Evolutionary conservation across 2,329 filamentous ascomycete genomes (phyloP), one percentile per base, ranked within the genome.

Genomic region (Gyromitra esculenta): DNA sequence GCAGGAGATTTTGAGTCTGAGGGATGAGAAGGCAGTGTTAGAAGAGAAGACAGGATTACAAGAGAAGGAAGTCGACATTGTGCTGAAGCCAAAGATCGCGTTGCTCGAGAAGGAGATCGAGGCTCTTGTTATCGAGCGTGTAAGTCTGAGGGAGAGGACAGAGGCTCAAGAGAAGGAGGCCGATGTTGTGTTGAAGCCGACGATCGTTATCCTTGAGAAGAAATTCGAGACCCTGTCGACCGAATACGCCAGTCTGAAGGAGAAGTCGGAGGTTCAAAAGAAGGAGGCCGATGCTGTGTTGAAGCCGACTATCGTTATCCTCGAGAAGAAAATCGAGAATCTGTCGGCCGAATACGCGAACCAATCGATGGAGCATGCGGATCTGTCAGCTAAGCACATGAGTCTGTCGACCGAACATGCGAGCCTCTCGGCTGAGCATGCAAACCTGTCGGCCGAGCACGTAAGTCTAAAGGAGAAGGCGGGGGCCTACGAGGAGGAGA

Each of bases 1-100:
- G 81, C 90, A 92, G 67, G 89, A 95, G 81, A 85, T 91, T 31
- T 85, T 88, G 21, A 90, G 90, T 81, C 83, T 96, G 41, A 88
- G 87, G 64, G 88, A 88, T 41, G 92, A 97, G 79, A 88, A 50
- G 15, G 39, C 43, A 15, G 48, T n/a, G 3, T 35, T 64, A 43
- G 35, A 66, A 60, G 60, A 66, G 45, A 72, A 54, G 68, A 11
- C 45, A 37, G 43, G 8, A 8, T 54, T 15, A 13, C 67, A 52
- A 18, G 57, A 60, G 31, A 70, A 52, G 25, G 56, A 70, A 48
- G 54, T 37, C 6, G 41, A 48, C n/a, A 39, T 18, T 48, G 67
- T 63, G 21, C 25, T 63, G 25, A 48, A 56, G 50, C 64, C 64
- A 25, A 67, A 41, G 50, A 67, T 67, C n/a, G 37, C 13, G 11